Base-by-base conservation (phyloP, 1,139 yeast genomes). In the Suhomyces kunorum region DNA sequence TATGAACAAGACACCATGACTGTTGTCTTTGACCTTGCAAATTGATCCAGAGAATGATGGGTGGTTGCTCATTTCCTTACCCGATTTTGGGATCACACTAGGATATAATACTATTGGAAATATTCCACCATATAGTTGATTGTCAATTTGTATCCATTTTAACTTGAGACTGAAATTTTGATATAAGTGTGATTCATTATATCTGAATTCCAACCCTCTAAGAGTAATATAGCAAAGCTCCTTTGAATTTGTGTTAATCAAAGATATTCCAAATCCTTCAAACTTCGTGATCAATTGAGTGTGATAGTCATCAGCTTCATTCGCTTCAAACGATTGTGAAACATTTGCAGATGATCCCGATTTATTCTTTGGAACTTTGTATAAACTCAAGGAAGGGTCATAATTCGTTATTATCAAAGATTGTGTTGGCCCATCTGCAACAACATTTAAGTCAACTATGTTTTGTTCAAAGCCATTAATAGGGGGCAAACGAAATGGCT, bases 391-490 rank as follows among this genome's bases (percentile, higher is more conserved):
- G 3, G 81, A 76, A 5, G 94, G 84, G 53, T 87, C 95, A 56
- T 88, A 88, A 45, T 87, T 82, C 1, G 95, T 79, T 6, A 92
- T 82, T 2, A 89, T 83, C 50, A 92, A 72, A 0, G 96, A 83
- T 58, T 89, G 97, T 0, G 92, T 82, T 0, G 97, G 96, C 0
- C 98, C 98, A 66, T 92, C 98, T 0, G 98, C 98, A 34, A 89
- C 83, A 28, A 92, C 98, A 58, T 89, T 88, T 54, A 92, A 68
- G 55, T 90, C 98, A 23, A 88, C 90, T 39, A 81, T 78, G 2
- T 69, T 64, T 37, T 72, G 76, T 9, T 67, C 70, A 6, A 62
- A 63, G 5, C 64, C 61, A n/a, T 56, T 58, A 1, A 75, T 66
- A 2, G 73, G 70, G 3, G 89, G 87, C 18, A 87, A 56, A 51